Base-by-base conservation (phyloP, 1,139 yeast genomes). In the Yamadazyma blattariae region DNA sequence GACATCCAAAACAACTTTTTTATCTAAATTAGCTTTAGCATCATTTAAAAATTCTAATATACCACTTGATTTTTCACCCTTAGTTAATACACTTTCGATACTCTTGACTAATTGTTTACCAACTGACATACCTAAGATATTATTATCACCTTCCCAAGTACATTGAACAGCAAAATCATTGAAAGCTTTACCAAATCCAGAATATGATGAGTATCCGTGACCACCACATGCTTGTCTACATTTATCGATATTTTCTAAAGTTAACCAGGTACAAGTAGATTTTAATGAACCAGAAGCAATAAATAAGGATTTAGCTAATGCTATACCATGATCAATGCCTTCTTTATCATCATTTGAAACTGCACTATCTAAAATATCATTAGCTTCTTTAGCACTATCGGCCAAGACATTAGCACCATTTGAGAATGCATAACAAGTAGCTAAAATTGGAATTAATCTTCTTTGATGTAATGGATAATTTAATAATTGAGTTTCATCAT, bases 391-490 rank as follows among this genome's bases (percentile, higher is more conserved):
- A 71, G 75, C 30, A 56, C 55, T 57, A 29, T 51, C 49, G 52
- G 73, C 72, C 52, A 88, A 72, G 50, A 80, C 79, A 48, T 73
- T 71, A 8, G 94, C 78, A 16, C 82, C 89, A 34, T 86, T 79
- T 27, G 85, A 79, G 61, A 86, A 76, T 37, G 90, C 83, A 57
- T 83, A 89, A 16, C 86, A 74, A 54, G 83, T 76, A 3, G 95
- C 87, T 59, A 88, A 71, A 41, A 79, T 77, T 14, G 96, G 96
- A 39, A 88, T 64, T 49, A 88, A 74, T 50, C 97, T 78, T 48
- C 85, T 79, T 67, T 88, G 96, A 59, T 88, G 96, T 51, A 85
- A 72, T 18, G 94, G 82, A 57, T 88, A 89, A 57, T 88, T 83
- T 50, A 88, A 76, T 45, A 88, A 66, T 58, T 82, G 86, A 35